phyloP scores from a whole-genome alignment of 768 basidiomycete species.

The Termitomyces sp. region DNA sequence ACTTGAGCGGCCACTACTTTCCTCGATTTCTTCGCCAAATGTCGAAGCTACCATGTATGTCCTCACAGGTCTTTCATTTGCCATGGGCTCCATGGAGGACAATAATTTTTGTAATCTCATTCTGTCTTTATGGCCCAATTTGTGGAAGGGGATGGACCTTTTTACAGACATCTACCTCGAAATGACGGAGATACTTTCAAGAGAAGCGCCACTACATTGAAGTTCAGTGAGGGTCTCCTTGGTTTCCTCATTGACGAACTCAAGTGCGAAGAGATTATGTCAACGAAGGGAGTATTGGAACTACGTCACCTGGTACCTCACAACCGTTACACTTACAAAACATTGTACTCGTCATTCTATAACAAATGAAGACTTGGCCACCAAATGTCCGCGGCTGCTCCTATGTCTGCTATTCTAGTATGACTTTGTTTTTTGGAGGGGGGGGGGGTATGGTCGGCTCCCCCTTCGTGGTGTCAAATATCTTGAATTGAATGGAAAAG shows the following conservation, averaged over 20 bases:
- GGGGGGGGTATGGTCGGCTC: too few relatives aligned
- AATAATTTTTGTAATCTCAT: background rate
- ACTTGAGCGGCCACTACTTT: background rate
- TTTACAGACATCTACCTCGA: background rate
- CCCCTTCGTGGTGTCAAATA: too few relatives aligned
- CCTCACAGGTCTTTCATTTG: background rate
- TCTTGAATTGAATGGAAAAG: too few relatives aligned
- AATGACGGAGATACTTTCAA: too few relatives aligned
- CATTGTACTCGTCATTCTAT: too few relatives aligned
- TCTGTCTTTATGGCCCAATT: background rate
- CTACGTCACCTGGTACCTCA: too few relatives aligned
- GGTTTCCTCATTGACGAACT: background rate
- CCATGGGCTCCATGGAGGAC: background rate
- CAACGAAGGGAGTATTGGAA: background rate
- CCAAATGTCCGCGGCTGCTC: too few relatives aligned
- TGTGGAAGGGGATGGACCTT: background rate
- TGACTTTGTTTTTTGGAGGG: too few relatives aligned
- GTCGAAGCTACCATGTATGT: background rate
- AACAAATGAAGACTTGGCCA: too few relatives aligned
- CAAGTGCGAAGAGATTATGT: background rate
- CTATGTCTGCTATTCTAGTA: too few relatives aligned
- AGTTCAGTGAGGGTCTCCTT: background rate
- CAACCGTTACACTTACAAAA: too few relatives aligned
- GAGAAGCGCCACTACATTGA: background rate
- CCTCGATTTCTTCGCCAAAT: background rate